Conservation (phyloP, 495 filamentous ascomycete genomes). For the Sordaria brevicollis region DNA sequence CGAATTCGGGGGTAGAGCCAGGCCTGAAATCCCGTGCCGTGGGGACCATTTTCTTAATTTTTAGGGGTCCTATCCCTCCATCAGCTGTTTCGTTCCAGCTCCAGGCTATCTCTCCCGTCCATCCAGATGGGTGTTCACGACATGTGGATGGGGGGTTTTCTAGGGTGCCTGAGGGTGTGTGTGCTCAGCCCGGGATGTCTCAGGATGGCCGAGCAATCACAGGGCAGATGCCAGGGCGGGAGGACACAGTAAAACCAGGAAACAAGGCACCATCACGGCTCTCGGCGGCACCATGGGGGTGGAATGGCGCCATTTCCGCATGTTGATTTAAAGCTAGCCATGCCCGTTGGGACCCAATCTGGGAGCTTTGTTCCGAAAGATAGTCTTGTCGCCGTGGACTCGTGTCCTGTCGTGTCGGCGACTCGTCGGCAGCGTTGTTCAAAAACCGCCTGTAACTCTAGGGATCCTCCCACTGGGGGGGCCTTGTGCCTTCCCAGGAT, state of each 20-base stretch:
- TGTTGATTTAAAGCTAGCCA: not conserved
- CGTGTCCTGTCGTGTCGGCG: too few species aligned
- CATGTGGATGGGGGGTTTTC: not conserved
- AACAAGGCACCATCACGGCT: not conserved
- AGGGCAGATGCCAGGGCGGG: not conserved
- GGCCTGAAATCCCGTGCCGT: not conserved
- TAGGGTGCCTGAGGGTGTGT: too few species aligned
- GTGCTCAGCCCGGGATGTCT: not conserved
- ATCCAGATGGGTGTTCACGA: not conserved
- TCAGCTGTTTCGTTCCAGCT: not conserved
- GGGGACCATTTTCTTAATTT: not conserved
- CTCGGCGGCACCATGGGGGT: not conserved
- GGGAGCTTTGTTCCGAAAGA: not conserved
- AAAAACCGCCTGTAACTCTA: not conserved
- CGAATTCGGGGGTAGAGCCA: not conserved
- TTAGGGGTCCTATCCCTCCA: not conserved
- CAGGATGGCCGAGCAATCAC: not conserved
- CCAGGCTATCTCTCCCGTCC: not conserved
- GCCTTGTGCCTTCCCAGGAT: not conserved
- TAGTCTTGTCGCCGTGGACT: too few species aligned
- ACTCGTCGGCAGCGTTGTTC: not conserved
- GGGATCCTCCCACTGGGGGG: not conserved
- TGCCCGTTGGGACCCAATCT: not conserved
- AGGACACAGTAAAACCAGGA: not conserved
- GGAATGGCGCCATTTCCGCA: constrained; percentile 9